Percentiles rank a stretch among this genome's conserved stretches.
phyloP scores from a whole-genome alignment of 2,329 filamentous ascomycete genomes.

The Lithohypha guttulata region DNA sequence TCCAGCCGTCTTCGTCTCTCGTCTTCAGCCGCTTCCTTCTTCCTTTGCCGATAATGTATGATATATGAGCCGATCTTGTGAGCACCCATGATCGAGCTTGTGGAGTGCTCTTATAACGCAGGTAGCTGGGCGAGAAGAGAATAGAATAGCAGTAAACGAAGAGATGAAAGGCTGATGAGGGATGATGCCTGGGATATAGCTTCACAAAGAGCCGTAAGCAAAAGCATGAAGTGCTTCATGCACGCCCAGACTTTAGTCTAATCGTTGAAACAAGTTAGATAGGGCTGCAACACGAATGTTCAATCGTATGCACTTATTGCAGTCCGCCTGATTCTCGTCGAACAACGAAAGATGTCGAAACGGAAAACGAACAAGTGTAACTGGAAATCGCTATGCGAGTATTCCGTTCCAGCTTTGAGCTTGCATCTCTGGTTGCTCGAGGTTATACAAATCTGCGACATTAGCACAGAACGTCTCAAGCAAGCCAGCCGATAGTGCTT shows the following conservation, averaged over 20 bases:
- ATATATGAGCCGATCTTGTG: constrained; percentile 1
- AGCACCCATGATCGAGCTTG: not conserved
- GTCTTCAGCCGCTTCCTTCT: constrained; percentile 5
- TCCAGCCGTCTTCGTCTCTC: constrained; percentile 3
- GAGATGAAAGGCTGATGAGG: not conserved
- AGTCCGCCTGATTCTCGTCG: no score
- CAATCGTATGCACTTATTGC: not conserved
- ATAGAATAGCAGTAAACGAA: not conserved
- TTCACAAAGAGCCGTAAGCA: not conserved
- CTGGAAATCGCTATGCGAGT: no score
- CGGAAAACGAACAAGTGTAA: no score
- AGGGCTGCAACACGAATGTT: constrained; percentile 7
- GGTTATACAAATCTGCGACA: no score
- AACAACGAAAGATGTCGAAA: no score
- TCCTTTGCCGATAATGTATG: constrained; percentile 1
- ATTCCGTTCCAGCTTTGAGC: no score
- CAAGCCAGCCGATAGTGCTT: no score
- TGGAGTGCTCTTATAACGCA: not conserved
- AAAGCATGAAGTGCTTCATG: not conserved
- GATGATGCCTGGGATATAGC: constrained; percentile 2
- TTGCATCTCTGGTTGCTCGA: no score
- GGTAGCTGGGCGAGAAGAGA: not conserved
- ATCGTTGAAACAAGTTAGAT: not conserved
- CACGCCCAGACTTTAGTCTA: not conserved
- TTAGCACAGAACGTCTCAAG: no score